Evolutionary conservation across 2,329 filamentous ascomycete genomes (phyloP).

Genomic region (Alternaria incomplexa): DNA sequence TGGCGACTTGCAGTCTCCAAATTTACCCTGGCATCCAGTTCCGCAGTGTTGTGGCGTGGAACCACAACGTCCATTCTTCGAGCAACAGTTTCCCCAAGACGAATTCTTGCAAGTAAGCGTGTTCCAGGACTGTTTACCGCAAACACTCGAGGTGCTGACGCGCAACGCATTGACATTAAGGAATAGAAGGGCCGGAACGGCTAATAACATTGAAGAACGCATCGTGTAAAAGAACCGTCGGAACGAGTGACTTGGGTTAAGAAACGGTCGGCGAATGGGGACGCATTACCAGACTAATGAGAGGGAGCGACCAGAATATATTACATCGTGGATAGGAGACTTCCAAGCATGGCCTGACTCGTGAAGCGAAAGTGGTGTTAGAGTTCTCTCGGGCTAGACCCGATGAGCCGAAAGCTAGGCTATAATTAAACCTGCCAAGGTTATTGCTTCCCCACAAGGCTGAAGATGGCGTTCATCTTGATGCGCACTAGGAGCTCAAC

Average conservation of each 20-base stretch:
- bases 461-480: slow-evolving; percentile 1
- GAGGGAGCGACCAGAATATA: background rate
- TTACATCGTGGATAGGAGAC: slow-evolving; percentile 1
- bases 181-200: background rate
- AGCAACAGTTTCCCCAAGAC: slow-evolving; percentile 2
- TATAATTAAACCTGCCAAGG: background rate
- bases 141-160: background rate
- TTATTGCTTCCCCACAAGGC: background rate
- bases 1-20: slow-evolving; percentile 10
- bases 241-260: slow-evolving; percentile 1
- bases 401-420: background rate
- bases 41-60: slow-evolving; percentile 18
- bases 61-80: background rate
- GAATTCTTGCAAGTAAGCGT: slow-evolving; percentile 5
- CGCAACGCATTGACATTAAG: background rate
- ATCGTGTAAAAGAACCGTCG: background rate
- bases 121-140: slow-evolving; percentile 1
- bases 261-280: background rate
- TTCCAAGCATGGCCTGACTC: background rate
- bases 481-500: slow-evolving; percentile 3
- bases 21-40: slow-evolving; percentile 27
- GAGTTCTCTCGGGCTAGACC: background rate
- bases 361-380: slow-evolving; percentile 6
- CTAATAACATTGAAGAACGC: background rate
- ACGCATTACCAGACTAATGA: background rate